Evolutionary conservation across 1,139 yeast species (phyloP), one percentile per base, ranked within the genome.

Genomic region (Sugiyamaella pinicola): DNA sequence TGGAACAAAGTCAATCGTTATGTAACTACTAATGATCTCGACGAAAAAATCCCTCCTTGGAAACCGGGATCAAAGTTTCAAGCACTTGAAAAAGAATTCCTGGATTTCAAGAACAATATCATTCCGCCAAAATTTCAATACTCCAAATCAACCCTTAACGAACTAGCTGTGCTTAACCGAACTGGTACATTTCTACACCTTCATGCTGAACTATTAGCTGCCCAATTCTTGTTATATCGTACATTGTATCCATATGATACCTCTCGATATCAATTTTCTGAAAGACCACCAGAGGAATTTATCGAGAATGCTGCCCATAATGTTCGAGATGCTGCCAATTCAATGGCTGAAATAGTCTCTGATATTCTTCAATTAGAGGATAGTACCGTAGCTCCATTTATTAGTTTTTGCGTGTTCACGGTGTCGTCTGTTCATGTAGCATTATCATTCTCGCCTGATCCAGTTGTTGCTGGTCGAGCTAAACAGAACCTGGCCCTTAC

Each of bases 361-460:
- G 73, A 70, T 51, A 60, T 66, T 33, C 56, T 68, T 15, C 65
- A 64, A 42, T 57, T 64, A 31, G 69, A 65, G 42, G 71, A 69
- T 42, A 60, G 69, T 31, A 60, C 67, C 1, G 66, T 71, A 18
- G 71, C 74, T 0, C 72, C 74, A 3, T 70, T 70, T 55, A 65
- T 69, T 18, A 70, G 70, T 7, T 70, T 67, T 55, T 69, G 71
- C 31, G 69, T 69, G 6, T 69, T 67, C 52, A 63, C 70, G 15
- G 64, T 70, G 2, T 69, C 73, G 1, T 68, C 70, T 1, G 70
- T 67, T 13, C 73, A 70, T 41, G 67, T 70, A 34, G 71, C 69
- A 38, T 63, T 67, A 51, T 67, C 71, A 4, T 69, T 69, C 51
- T 64, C 72, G 1, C 45, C 61, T 5, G 69, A 69, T 49, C 57